Evolutionary conservation across 202 grass and related monocot genomes (phyloP), one percentile per base, ranked within the genome.

Genomic region (Alloteropsis angusta): DNA sequence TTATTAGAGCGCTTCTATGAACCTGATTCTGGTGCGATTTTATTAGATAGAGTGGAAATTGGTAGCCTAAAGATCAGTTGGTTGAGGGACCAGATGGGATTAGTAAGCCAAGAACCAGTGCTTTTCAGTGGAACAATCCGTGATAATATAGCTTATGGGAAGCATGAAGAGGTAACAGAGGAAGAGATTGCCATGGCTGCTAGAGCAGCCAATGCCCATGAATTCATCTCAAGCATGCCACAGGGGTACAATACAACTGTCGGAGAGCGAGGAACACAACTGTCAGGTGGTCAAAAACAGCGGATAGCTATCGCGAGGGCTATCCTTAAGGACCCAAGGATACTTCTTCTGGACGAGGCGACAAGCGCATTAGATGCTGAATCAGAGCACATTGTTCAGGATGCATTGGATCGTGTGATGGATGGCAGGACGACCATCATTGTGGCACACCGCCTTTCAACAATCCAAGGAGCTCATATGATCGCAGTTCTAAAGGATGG

Each of bases 301-400:
- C 72, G 85, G 6, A 30, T 88, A 23, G 86, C 81, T 49, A 84
- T 84, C 23, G 81, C 86, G 4, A 69, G 86, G 58, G 74, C 75
- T 42, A 54, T 84, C 38, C 72, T 88, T 41, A 88, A 80, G 48
- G 59, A 80, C 52, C 86, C 86, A 39, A 88, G 73, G 52, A 61
- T 76, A 60, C 94, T 97, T 60, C 94, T 97, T 60, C 88, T 97
- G 32, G 93, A 97, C 72, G 88, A 97, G 60, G 93, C 93, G n/a
- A 97, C 91, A 25, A 97, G 91, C 58, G 94, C 94, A n/a, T 87
- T 97, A n/a, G 94, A 97, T 78, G 89, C 94, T 18, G 94, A 97
- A 85, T 97, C 94, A 30, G 83, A 93, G 87, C 77, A 64, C 58
- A 78, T 68, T 2, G 87, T 93, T 23, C 84, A 89, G 58, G 84